Base-by-base conservation (phyloP, 345 rosid genomes). In the Sapria himalayana region DNA sequence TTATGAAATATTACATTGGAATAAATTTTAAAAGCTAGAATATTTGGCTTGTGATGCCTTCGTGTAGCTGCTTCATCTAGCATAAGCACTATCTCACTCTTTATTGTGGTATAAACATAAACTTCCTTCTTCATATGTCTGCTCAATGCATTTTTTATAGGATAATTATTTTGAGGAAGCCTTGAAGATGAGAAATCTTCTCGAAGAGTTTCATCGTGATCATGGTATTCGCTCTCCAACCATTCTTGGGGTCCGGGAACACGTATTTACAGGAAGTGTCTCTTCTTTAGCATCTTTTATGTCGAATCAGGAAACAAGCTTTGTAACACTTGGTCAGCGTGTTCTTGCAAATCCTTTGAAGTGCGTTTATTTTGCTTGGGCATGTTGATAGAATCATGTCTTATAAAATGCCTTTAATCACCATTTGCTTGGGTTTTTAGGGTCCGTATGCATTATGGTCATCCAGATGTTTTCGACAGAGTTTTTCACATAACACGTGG, bases 121-220 rank as follows among this genome's bases (percentile, higher is more conserved):
- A n/a, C n/a, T n/a, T n/a, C n/a, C n/a, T n/a, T n/a, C n/a, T n/a
- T n/a, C n/a, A n/a, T n/a, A n/a, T n/a, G n/a, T n/a, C n/a, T n/a
- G n/a, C n/a, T n/a, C n/a, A n/a, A n/a, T n/a, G n/a, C 16, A 13
- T 29, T 47, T 4, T 45, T 22, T 49, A 29, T 36, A 86, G 98
- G 98, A 86, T 62, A 86, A 86, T 60, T 86, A 86, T 59, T 86
- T 86, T 59, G 98, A 86, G 62, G 98, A 86, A 65, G 98, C 98
- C 42, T 60, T 86, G 64, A 86, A 86, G 68, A 71, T 86, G 91
- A 72, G 98, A 62, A 86, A 86, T 69, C 92, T 86, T 46, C 73
- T 86, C 42, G 94, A 82, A 59, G 98, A 86, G 60, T 86, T 86
- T 33, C 70, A 71, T 37, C 19, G 55, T 47, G 73, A 78, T 60